These are phyloP conservation scores for Penicillium chermesinum DNA, from an alignment of 495 filamentous ascomycete species.

Conservation along the genomic window DNA sequence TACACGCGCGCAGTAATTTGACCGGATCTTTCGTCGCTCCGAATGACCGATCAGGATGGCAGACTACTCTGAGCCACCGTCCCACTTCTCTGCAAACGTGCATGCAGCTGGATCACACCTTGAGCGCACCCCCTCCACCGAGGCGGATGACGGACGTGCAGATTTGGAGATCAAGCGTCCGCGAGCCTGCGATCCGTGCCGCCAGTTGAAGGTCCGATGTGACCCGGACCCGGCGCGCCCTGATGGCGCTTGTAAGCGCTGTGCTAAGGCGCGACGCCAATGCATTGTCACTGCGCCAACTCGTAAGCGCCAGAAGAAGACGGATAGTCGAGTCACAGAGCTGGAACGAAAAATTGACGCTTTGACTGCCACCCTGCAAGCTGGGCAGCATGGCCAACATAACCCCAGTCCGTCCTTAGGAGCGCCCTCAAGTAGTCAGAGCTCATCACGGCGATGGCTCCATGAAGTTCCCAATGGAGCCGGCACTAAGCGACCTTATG, in stretches of 20 bases:
- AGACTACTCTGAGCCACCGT: constrained; percentile 30
- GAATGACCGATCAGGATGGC: constrained; percentile 5
- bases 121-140: constrained; percentile 8
- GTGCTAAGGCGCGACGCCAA: constrained; percentile 71
- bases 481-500: constrained; percentile 23
- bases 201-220: constrained; percentile 85
- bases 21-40: too few relatives aligned
- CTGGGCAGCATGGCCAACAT: constrained; percentile 26
- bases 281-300: constrained; percentile 81
- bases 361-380: constrained; percentile 70
- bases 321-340: constrained; percentile 85
- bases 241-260: constrained; percentile 72
- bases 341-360: constrained; percentile 93
- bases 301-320: constrained; percentile 88
- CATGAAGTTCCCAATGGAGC: constrained; percentile 7
- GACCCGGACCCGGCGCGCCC: constrained; percentile 57
- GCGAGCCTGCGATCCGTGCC: constrained; percentile 90
- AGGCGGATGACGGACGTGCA: constrained; percentile 35
- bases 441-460: constrained; percentile 13
- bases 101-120: not conserved
- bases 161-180: constrained; percentile 62
- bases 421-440: constrained; percentile 1
- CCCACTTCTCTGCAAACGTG: constrained; percentile 13
- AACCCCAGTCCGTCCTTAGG: not conserved
- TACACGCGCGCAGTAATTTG: too few relatives aligned